Evolutionary conservation across 768 basidiomycete genomes (phyloP).

Genomic region (Podaxis sp.): DNA sequence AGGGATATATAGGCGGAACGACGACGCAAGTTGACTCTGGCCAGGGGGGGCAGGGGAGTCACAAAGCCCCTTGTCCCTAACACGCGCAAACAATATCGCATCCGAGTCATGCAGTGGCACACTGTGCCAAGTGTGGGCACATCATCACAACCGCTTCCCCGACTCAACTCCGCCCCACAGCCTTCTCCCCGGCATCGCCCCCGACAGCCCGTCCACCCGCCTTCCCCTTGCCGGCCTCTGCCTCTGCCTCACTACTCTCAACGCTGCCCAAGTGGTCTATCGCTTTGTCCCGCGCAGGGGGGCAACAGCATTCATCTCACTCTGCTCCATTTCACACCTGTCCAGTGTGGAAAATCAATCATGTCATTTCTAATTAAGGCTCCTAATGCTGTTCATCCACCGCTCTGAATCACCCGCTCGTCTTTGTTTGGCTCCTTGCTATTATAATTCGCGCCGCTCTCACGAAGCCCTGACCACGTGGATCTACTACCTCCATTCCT

Average conservation of each 20-base stretch:
- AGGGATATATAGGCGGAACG: constrained; percentile 7
- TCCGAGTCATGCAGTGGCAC: constrained; percentile 16
- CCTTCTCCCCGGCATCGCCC: constrained; percentile 4
- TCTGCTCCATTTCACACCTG: constrained; percentile 5
- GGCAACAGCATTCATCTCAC: not conserved
- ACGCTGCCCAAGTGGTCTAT: not conserved
- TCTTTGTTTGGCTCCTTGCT: not conserved
- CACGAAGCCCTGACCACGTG: constrained; percentile 1
- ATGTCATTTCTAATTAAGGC: constrained; percentile 11
- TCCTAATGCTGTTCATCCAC: constrained; percentile 12
- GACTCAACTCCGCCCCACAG: constrained; percentile 26
- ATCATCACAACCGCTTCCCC: constrained; percentile 12
- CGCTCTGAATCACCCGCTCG: constrained; percentile 10
- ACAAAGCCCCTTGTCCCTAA: constrained; percentile 15
- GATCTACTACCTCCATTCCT: constrained; percentile 4
- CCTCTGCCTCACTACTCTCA: not conserved
- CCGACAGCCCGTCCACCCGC: not conserved
- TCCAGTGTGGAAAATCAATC: constrained; percentile 13
- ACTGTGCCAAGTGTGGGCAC: not conserved
- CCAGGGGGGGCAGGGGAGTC: constrained; percentile 7
- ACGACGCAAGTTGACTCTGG: constrained; percentile 12
- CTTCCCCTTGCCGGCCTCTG: not conserved
- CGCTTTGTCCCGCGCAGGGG: not conserved
- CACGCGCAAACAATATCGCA: constrained; percentile 10
- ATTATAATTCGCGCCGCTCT: not conserved